Evolutionary conservation across 2,329 filamentous ascomycete genomes (phyloP).

Genomic region (Talaromyces sp.): DNA sequence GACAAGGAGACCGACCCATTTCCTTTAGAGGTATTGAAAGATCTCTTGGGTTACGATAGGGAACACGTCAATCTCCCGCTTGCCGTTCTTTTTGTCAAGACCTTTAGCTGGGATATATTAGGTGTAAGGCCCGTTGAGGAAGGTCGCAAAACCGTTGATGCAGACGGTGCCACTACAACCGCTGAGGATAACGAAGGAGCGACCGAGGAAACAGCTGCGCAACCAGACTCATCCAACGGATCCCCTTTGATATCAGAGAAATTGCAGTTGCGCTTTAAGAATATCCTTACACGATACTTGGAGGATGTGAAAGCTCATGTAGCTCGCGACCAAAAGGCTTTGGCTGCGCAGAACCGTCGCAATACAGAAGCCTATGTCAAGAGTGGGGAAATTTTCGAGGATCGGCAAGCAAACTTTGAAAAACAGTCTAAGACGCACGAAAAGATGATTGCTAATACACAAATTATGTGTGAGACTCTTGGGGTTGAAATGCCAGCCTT

Average conservation of each 20-base stretch:
- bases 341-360: constrained; percentile 78
- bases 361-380: constrained; percentile 99
- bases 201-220: constrained; percentile 29
- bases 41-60: constrained; percentile 85
- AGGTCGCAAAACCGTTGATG: constrained; percentile 75
- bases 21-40: constrained; percentile 94
- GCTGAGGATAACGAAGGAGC: constrained; percentile 29
- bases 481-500: constrained; percentile 91
- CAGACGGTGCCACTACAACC: constrained; percentile 61
- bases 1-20: constrained; percentile 78
- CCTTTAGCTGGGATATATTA: constrained; percentile 91
- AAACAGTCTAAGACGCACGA: constrained; percentile 90
- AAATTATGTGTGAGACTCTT: constrained; percentile 81
- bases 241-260: constrained; percentile 69
- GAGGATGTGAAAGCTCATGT: constrained; percentile 89
- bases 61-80: constrained; percentile 88
- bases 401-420: constrained; percentile 92
- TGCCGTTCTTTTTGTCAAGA: constrained; percentile 91
- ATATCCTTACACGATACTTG: constrained; percentile 79
- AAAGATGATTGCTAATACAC: constrained; percentile 81
- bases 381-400: constrained; percentile 96
- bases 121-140: constrained; percentile 70
- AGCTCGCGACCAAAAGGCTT: constrained; percentile 82
- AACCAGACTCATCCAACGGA: constrained; percentile 39
- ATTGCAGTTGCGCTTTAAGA: constrained; percentile 77